Base-by-base conservation (phyloP, 2,329 filamentous ascomycete genomes). In the Xylaria polymorpha region DNA sequence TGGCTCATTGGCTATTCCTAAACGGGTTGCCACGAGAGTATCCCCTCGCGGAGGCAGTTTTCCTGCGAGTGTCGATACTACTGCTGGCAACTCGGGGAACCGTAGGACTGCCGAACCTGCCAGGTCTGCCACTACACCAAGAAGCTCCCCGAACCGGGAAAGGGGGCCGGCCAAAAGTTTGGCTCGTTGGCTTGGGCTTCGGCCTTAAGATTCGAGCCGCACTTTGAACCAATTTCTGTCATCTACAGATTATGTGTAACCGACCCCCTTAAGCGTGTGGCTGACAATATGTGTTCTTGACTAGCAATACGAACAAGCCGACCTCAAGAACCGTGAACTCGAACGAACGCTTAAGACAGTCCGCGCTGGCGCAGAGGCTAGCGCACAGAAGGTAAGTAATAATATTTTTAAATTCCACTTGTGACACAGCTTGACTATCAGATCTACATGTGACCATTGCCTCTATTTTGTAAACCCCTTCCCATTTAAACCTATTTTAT, bases 301-400 rank as follows among this genome's bases (percentile, higher is more conserved):
- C 50, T 74, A 89, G 86, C 87, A 89, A 86, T 83, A 87, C 73
- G 87, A 89, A 71, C 84, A 87, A 74, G 82, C 85, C 15, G 87
- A 89, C 71, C 82, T 85, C 71, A 87, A 88, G 53, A 86, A 84
- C 62, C 83, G 85, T 71, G 86, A 88, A 65, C 78, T 89, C 44
- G 86, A 87, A 74, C 82, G 83, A 71, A 84, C 84, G 62, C 80
- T 88, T 72, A 89, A 88, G 74, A 81, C 83, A 43, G 82, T 84
- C 14, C 83, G 86, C 66, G 83, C 83, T 57, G 85, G 85, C 56
- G 82, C 84, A 55, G 82, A 82, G 50, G 81, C 82, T 43, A 83
- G 83, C 35, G 83, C 83, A 61, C 84, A 87, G 75, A 87, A 86
- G 83, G 86, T 88, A 82, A 67, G 85, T 83, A 67, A 62, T 61